Conservation (phyloP, 352 stramenopile genomes). For the Aphanomyces cochlioides region DNA sequence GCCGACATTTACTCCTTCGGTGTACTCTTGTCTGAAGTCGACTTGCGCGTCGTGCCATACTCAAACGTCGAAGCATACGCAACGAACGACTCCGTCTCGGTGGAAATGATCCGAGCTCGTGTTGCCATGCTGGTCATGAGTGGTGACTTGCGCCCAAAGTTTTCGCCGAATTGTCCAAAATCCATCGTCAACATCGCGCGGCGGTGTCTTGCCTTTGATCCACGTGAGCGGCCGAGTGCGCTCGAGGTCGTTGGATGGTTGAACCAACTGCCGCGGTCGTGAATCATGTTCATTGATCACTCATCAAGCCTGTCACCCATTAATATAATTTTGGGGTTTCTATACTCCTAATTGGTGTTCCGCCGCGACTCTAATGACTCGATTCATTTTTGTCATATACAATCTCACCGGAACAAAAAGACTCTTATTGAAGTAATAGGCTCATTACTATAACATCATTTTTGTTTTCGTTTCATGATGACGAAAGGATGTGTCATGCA, state of each 20-base stretch:
- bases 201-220: constrained; percentile 46
- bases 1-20: constrained; percentile 29
- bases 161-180: constrained; percentile 45
- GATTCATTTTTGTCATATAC: too few species aligned
- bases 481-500: too few species aligned
- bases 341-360: too few species aligned
- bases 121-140: constrained; percentile 38
- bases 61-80: constrained; percentile 1
- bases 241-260: constrained; percentile 4
- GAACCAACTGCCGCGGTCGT: not conserved
- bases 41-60: constrained; percentile 22
- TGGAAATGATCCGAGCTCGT: constrained; percentile 17
- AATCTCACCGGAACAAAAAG: too few species aligned
- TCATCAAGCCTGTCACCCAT: too few species aligned
- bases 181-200: constrained; percentile 44
- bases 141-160: constrained; percentile 48
- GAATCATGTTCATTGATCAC: too few species aligned
- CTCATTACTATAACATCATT: too few species aligned
- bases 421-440: too few species aligned
- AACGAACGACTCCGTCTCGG: not conserved
- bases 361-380: too few species aligned
- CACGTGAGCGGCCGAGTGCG: constrained; percentile 25
- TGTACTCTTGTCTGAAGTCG: constrained; percentile 25
- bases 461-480: too few species aligned
- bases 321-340: too few species aligned